Evolutionary conservation across 202 grass and related monocot genomes (phyloP).

Genomic region (Carex sylvatica): DNA sequence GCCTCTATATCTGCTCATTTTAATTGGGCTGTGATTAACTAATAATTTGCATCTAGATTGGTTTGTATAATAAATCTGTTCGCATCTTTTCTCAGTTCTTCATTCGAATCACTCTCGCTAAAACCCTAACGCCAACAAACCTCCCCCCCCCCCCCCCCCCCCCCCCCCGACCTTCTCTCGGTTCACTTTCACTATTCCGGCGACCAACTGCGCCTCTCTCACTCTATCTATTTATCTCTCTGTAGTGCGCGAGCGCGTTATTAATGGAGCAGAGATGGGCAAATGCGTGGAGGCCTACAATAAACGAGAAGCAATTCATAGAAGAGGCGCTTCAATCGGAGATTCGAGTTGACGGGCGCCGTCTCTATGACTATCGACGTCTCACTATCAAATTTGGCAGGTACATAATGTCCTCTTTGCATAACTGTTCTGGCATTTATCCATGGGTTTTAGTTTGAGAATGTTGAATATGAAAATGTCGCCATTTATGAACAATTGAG

Average conservation of each 20-base stretch:
- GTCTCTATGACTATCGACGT: slow-evolving; percentile 79
- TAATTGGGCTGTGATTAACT: not conserved
- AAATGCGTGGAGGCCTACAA: slow-evolving; percentile 49
- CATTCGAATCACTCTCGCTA: not conserved
- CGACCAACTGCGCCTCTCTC: not conserved
- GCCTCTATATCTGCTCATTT: not conserved
- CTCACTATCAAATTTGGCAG: slow-evolving; percentile 78
- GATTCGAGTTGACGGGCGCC: slow-evolving; percentile 80
- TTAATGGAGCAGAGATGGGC: slow-evolving; percentile 53
- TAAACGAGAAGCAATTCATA: slow-evolving; percentile 87
- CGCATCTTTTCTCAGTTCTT: not conserved
- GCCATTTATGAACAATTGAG: not conserved
- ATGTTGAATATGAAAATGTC: not conserved
- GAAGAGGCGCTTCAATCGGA: slow-evolving; percentile 58
- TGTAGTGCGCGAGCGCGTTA: not conserved
- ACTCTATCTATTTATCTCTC: not conserved
- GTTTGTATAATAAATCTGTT: not conserved
- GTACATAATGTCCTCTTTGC: slow-evolving; percentile 2
- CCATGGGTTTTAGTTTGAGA: not conserved
- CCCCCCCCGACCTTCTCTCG: not conserved
- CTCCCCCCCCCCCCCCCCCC: not conserved
- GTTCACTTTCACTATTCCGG: not conserved
- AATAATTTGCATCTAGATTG: not conserved
- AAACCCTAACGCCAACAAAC: slow-evolving; percentile 25
- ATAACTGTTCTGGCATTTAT: not conserved